Percentiles rank a stretch among this genome's conserved stretches.
Evolutionary conservation across 1,284 basidiomycete species (phyloP).

Genomic region (Leccinum ponderosum): DNA sequence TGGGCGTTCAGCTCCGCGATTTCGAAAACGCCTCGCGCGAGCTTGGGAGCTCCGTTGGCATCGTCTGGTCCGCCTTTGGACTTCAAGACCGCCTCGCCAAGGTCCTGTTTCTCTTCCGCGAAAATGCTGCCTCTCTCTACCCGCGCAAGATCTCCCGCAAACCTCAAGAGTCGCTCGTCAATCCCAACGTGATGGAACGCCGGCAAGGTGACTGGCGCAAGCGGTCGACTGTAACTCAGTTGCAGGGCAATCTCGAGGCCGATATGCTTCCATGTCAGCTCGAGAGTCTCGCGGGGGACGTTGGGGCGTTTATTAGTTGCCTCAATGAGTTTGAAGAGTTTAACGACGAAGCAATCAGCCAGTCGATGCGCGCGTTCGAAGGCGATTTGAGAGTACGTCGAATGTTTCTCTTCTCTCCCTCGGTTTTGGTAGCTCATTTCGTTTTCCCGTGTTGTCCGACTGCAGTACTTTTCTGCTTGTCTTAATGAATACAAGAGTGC

Average conservation of each 20-base stretch:
- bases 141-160: conserved; percentile 30
- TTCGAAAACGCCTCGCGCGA: conserved; percentile 37
- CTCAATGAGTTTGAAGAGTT: conserved; percentile 59
- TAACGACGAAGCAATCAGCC: conserved; percentile 53
- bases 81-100: conserved; percentile 35
- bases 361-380: conserved; percentile 49
- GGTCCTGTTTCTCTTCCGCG: conserved; percentile 34
- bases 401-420: background rate
- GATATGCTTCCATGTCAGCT: conserved; percentile 38
- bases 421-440: background rate
- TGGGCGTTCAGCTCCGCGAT: conserved; percentile 26
- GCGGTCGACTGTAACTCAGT: conserved; percentile 14
- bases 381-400: conserved; percentile 46
- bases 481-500: conserved; percentile 30
- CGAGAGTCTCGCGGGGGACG: conserved; percentile 45
- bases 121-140: conserved; percentile 35
- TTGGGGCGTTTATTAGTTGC: conserved; percentile 49
- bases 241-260: conserved; percentile 27
- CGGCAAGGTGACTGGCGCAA: conserved; percentile 20
- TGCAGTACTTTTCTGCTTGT: conserved; percentile 33
- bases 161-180: conserved; percentile 26
- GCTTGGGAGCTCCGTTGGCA: conserved; percentile 36
- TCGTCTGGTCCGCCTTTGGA: conserved; percentile 32
- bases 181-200: conserved; percentile 33
- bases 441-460: background rate